Conservation (phyloP, 2,329 filamentous ascomycete species). For the Neocatenulostroma microsporum region DNA sequence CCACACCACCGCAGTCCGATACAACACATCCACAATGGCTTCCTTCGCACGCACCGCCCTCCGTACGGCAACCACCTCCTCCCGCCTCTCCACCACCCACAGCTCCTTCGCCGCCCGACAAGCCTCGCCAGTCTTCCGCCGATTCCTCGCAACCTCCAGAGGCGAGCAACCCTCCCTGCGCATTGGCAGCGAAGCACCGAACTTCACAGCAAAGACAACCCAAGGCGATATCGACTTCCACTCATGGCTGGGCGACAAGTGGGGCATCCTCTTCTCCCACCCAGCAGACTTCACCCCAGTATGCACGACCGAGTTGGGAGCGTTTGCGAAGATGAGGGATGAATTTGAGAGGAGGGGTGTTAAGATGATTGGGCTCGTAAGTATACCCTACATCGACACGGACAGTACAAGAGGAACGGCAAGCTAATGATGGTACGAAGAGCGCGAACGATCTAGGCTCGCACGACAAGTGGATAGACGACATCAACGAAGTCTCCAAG, state of each 20-base stretch:
- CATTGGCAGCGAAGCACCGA: constrained; percentile 55
- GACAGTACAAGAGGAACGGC: too few species aligned
- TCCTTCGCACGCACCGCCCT: constrained; percentile 15
- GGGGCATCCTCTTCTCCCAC: constrained; percentile 78
- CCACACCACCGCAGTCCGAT: too few species aligned
- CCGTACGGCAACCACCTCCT: constrained; percentile 9
- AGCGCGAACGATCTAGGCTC: constrained; percentile 74
- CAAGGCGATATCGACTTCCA: constrained; percentile 51
- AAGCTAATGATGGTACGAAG: constrained; percentile 29
- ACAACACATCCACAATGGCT: too few species aligned
- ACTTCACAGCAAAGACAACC: constrained; percentile 78
- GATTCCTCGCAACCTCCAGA: constrained; percentile 28
- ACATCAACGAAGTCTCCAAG: constrained; percentile 47
- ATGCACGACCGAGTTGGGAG: constrained; percentile 91
- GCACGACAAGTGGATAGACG: constrained; percentile 84
- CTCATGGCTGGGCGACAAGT: constrained; percentile 67
- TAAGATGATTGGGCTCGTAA: constrained; percentile 77
- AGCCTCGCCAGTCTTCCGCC: constrained; percentile 29
- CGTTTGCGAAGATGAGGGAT: constrained; percentile 79
- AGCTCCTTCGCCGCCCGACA: constrained; percentile 18
- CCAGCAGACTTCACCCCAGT: constrained; percentile 87
- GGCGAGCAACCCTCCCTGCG: constrained; percentile 35
- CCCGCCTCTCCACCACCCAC: constrained; percentile 13
- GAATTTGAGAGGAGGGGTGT: constrained; percentile 82
- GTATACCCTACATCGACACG: constrained; percentile 16